These are phyloP conservation scores for Gossypioides kirkii DNA, from an alignment of 345 rosid species.

Conservation along the genomic window DNA sequence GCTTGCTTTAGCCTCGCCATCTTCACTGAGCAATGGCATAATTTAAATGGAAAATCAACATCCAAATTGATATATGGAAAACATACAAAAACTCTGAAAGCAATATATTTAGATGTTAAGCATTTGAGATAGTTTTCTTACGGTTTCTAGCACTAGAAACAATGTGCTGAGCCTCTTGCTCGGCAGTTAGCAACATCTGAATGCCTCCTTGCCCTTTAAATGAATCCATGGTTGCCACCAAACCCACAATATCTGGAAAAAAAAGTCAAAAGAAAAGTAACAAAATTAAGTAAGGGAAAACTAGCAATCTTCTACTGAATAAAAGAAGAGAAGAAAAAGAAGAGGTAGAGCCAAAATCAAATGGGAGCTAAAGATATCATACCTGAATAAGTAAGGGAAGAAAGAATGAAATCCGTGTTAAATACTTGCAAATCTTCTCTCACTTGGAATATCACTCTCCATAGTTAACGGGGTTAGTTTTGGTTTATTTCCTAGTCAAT, in stretches of 20 bases:
- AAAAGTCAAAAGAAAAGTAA: background rate
- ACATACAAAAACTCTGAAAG: background rate
- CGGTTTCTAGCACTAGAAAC: slow-evolving; percentile 45
- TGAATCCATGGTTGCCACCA: slow-evolving; percentile 28
- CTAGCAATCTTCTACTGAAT: background rate
- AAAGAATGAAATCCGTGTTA: too few species aligned
- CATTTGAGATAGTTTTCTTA: slow-evolving; percentile 1
- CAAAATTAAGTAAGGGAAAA: too few species aligned
- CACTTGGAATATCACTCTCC: background rate
- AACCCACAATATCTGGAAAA: background rate
- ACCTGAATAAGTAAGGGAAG: background rate
- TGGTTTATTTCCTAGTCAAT: background rate
- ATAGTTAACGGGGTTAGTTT: slow-evolving; percentile 9
- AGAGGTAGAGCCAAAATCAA: background rate
- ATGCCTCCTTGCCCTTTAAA: slow-evolving; percentile 55
- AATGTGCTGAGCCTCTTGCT: slow-evolving; percentile 51
- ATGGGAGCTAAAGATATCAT: background rate
- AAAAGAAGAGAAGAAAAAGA: too few species aligned
- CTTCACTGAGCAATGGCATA: slow-evolving; percentile 26
- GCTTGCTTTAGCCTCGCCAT: slow-evolving; percentile 43
- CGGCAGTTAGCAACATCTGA: slow-evolving; percentile 48
- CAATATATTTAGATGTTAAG: background rate
- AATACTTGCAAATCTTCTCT: background rate
- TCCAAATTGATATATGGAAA: background rate
- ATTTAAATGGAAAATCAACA: background rate